These are phyloP conservation scores for Domatiomyces catenatus DNA, from an alignment of 2,329 filamentous ascomycete genomes.

Conservation along the genomic window DNA sequence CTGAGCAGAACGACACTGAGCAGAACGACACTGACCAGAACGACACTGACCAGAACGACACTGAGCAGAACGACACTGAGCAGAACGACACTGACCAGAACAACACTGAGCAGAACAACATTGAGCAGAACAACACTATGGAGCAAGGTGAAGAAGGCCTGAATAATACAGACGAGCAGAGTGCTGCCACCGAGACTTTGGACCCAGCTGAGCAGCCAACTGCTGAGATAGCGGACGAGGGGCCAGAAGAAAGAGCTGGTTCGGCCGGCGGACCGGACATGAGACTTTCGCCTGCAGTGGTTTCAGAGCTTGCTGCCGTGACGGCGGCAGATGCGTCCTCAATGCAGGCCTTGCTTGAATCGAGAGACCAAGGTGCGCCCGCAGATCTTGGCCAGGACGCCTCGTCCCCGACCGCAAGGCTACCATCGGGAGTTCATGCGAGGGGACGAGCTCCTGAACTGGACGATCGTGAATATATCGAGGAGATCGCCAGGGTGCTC, in stretches of 20 bases:
- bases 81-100: background rate
- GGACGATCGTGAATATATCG: slow-evolving; percentile 7
- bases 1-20: background rate
- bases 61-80: background rate
- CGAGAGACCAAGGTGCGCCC: background rate
- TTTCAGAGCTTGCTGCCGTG: slow-evolving; percentile 2
- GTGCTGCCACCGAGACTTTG: too few species aligned
- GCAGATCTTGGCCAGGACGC: slow-evolving; percentile 5
- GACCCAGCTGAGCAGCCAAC: too few species aligned
- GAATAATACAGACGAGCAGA: too few species aligned
- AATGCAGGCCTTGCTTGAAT: background rate
- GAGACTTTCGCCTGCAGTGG: slow-evolving; percentile 3
- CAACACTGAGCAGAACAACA: background rate
- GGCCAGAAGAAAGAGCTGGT: background rate
- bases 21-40: too few species aligned
- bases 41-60: background rate
- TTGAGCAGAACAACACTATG: too few species aligned
- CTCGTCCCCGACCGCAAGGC: slow-evolving; percentile 9
- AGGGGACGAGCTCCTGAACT: slow-evolving; percentile 13
- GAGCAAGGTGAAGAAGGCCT: too few species aligned
- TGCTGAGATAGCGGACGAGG: background rate
- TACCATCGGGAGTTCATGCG: slow-evolving; percentile 6
- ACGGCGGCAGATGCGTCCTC: background rate
- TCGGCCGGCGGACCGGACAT: background rate
- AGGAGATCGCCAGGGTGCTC: slow-evolving; percentile 3